Evolutionary conservation across 2,329 filamentous ascomycete species (phyloP).

Genomic region (Biscogniauxia marginata): DNA sequence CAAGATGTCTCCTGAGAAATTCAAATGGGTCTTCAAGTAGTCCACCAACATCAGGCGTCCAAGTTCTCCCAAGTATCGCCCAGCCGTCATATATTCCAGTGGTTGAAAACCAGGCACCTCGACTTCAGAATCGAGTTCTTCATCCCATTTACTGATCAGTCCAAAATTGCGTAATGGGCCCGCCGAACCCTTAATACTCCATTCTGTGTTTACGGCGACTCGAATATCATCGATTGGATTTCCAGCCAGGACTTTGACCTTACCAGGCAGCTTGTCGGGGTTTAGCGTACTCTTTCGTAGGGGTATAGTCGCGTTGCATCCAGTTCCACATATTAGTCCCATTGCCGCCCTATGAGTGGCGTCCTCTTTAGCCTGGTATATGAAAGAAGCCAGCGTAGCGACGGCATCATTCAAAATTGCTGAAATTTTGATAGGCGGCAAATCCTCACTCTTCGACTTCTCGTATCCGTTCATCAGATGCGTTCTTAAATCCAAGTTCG

Average conservation of each 20-base stretch:
- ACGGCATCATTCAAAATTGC: constrained; percentile 83
- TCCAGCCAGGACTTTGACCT: constrained; percentile 47
- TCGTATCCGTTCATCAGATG: constrained; percentile 60
- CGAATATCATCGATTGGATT: constrained; percentile 52
- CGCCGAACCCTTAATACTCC: constrained; percentile 76
- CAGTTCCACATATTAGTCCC: constrained; percentile 80
- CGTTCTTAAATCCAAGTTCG: constrained; percentile 59
- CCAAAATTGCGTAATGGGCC: constrained; percentile 60
- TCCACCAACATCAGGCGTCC: constrained; percentile 69
- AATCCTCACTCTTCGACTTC: constrained; percentile 40
- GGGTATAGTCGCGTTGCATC: constrained; percentile 77
- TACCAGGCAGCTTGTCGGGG: constrained; percentile 56
- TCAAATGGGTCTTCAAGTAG: constrained; percentile 50
- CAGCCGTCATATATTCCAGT: constrained; percentile 81
- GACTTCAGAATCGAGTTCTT: constrained; percentile 62
- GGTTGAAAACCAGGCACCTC: constrained; percentile 76
- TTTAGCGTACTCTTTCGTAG: constrained; percentile 64
- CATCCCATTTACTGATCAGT: constrained; percentile 71
- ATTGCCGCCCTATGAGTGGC: constrained; percentile 67
- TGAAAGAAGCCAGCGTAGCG: constrained; percentile 73
- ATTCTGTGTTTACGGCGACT: constrained; percentile 80
- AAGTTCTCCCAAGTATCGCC: constrained; percentile 74
- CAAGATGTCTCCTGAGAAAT: constrained; percentile 43
- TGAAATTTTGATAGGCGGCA: constrained; percentile 68
- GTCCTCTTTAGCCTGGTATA: constrained; percentile 65